Evolutionary conservation across 176 grass and related monocot genomes (phyloP).

Genomic region (Rhynchospora tenuis): DNA sequence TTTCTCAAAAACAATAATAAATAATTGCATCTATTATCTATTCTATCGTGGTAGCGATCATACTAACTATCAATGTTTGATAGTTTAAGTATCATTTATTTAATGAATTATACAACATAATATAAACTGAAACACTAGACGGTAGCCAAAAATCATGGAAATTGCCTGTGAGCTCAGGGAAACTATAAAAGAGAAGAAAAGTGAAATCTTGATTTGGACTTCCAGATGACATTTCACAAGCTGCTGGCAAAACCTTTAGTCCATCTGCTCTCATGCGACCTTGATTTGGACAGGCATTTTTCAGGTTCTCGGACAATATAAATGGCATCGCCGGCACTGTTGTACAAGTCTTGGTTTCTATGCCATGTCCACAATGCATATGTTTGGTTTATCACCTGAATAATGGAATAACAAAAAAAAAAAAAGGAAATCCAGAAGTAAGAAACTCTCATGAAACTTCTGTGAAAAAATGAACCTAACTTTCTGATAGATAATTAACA

Average conservation of each 20-base stretch:
- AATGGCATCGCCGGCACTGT: slow-evolving; percentile 45
- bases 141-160: no score
- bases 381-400: slow-evolving; percentile 77
- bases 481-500: neutral
- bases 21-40: no score
- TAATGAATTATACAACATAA: no score
- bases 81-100: no score
- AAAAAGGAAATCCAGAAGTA: neutral
- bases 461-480: neutral
- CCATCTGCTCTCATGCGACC: neutral
- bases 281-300: slow-evolving; percentile 30
- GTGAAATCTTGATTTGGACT: no score
- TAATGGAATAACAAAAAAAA: neutral
- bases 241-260: slow-evolving; percentile 1
- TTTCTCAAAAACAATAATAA: no score
- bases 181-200: no score
- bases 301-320: slow-evolving; percentile 63
- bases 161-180: no score
- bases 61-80: no score
- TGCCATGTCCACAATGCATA: slow-evolving; percentile 87
- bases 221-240: neutral
- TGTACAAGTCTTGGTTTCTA: slow-evolving; percentile 64
- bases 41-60: no score
- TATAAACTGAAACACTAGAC: no score
- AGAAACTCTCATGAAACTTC: neutral